These are phyloP conservation scores for Penicillium vulpinum DNA, from an alignment of 2,329 filamentous ascomycete genomes.

Conservation along the genomic window DNA sequence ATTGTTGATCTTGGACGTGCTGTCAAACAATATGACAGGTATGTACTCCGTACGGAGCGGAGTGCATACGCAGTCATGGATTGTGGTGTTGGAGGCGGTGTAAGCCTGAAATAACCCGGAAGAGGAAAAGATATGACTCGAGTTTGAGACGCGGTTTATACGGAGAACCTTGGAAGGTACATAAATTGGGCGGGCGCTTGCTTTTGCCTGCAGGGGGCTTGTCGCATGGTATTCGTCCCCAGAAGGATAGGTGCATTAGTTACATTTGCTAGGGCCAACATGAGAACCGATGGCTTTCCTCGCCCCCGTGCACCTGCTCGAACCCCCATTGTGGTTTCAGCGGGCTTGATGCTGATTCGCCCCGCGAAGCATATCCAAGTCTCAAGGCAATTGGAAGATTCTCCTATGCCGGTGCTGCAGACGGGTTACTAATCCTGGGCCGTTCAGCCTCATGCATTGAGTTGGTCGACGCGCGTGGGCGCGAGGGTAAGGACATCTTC, in stretches of 20 bases:
- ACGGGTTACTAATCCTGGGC: constrained; percentile 1
- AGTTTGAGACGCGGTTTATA: not conserved
- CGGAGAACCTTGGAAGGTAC: not conserved
- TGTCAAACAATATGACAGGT: constrained; percentile 1
- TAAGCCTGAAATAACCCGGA: not conserved
- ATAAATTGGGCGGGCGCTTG: not conserved
- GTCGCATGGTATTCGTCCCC: not conserved
- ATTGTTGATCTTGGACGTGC: not conserved
- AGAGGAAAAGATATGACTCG: not conserved
- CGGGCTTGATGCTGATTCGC: not conserved
- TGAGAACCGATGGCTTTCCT: not conserved
- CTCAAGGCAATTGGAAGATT: not conserved
- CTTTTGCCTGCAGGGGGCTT: not conserved
- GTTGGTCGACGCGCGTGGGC: constrained; percentile 16
- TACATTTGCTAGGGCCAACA: not conserved
- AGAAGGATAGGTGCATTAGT: not conserved
- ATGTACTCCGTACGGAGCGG: too few relatives aligned
- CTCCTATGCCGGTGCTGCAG: constrained; percentile 13
- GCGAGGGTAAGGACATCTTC: constrained; percentile 18
- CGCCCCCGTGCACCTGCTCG: not conserved
- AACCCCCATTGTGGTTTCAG: not conserved
- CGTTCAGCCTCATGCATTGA: constrained; percentile 14
- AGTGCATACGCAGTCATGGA: not conserved
- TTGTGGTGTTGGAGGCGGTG: not conserved
- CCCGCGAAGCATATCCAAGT: not conserved